Evolutionary conservation across 495 filamentous ascomycete genomes (phyloP), one percentile per base, ranked within the genome.

Genomic region (Halenospora varia): DNA sequence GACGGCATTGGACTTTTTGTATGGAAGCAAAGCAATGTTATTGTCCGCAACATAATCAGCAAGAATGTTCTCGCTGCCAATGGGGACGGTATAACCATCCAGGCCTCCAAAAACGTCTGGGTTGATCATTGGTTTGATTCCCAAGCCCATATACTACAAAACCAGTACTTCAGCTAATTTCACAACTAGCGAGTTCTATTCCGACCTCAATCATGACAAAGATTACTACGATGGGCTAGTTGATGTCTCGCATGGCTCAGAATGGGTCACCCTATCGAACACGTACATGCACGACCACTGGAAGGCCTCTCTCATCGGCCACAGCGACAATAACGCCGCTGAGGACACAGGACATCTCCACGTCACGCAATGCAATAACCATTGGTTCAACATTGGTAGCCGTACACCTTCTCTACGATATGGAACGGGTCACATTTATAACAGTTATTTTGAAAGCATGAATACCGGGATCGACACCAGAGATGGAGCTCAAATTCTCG

Each of bases 401-500:
- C 77, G 80, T 29, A 70, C 63, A 2, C 81, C 81, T 2, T 75
- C 71, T 25, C 65, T 80, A 66, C 75, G 81, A 56, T 83, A 81
- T 63, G 79, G 80, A 15, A 81, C 77, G 18, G 80, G 61, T 24
- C 67, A 70, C 48, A 56, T 72, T 42, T 64, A 22, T 39, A 59
- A 59, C 51, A 55, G 49, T 2, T 59, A 59, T 73, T 76, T 19
- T 71, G 64, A 70, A 19, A 69, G 73, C 57, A 73, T 82, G 45
- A 66, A 59, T 61, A 79, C 81, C 49, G 83, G 79, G 18, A 81
- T 88, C 72, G 85, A 89, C 73, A 81, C 82, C 17, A 80, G 86
- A 41, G 68, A 82, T 51, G 84, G 83, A 25, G 86, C 85, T 13
- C 82, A 88, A 70, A 62, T 86, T 1, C 71, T 87, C 13, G 79